Evolutionary conservation across 1,284 basidiomycete genomes (phyloP), one percentile per base, ranked within the genome.

Genomic region (Ustilago xerochloae): DNA sequence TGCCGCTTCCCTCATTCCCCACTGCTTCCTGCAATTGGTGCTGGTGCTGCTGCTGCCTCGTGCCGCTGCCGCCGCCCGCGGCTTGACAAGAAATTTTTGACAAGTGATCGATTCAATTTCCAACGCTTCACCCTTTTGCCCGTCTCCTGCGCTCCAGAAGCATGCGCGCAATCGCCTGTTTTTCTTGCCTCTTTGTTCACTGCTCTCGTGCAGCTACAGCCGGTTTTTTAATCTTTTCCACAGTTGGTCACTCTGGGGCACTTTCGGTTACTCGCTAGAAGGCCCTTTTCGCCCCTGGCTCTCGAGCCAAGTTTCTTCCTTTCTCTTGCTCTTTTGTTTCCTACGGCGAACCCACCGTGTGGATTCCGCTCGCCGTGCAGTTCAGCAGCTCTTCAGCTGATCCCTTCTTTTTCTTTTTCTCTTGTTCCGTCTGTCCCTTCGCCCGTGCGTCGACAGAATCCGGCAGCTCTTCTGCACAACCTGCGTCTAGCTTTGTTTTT

Each of bases 361-460:
- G 22, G 24, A 36, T 55, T 46, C 43, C 32, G 53, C 43, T 20
- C 18, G 18, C 15, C 13, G 35, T n/a, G 35, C 35, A 36, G 15
- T 36, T 36, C 22, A 15, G 53, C 33, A 33, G 24, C 32, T 20
- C 33, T 18, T 30, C 47, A 58, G 55, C 36, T 49, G 47, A 49
- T 58, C 36, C 16, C 15, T 47, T 22, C 35, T 29, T 32, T 26
- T 52, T 36, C 29, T 39, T 43, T 1, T 9, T 18, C 15, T 35
- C 45, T 35, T 43, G 36, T 29, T 38, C 39, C 45, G 22, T 52
- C 28, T 50, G 47, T n/a, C 50, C 24, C 16, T 41, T 41, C 26
- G 26, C 24, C 28, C 50, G 50, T 52, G 50, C 50, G 36, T 52
- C 24, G 50, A 52, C 50, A 52, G 50, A 52, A 35, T 35, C 43